These are phyloP conservation scores for Zostera marina DNA, from an alignment of 116 monocot species.

Conservation along the genomic window DNA sequence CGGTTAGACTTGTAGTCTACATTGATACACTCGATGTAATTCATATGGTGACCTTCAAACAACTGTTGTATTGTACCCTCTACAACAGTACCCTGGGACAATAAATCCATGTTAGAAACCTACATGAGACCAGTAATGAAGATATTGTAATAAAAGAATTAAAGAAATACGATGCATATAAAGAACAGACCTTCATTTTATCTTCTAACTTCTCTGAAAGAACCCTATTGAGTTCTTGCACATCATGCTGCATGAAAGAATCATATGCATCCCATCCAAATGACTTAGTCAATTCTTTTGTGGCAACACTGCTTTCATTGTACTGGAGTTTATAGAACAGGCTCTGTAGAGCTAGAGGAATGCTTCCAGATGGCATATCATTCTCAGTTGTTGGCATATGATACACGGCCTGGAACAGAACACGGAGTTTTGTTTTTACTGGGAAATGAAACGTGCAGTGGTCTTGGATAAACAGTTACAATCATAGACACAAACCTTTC, in stretches of 20 bases:
- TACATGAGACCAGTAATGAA: not conserved
- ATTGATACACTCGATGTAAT: constrained; percentile 90
- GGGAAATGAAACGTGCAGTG: too few species aligned
- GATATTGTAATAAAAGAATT: not conserved
- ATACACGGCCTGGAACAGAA: constrained; percentile 59
- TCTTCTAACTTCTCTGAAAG: constrained; percentile 91
- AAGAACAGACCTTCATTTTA: constrained; percentile 76
- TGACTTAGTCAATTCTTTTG: constrained; percentile 88
- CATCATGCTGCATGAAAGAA: constrained; percentile 97
- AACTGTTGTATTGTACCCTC: constrained; percentile 90
- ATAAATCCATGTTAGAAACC: not conserved
- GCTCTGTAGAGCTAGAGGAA: constrained; percentile 80
- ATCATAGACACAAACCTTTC: constrained; percentile 39
- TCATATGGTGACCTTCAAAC: constrained; percentile 97
- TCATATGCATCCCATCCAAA: constrained; percentile 97
- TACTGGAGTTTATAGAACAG: constrained; percentile 93
- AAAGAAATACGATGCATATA: not conserved
- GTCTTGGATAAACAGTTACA: not conserved
- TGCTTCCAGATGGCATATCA: constrained; percentile 88
- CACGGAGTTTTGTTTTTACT: not conserved
- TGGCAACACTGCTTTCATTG: constrained; percentile 85
- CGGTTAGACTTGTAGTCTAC: constrained; percentile 84
- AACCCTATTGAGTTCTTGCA: constrained; percentile 95
- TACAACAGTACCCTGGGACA: constrained; percentile 76
- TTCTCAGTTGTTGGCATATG: constrained; percentile 98